Conservation (phyloP, 225 moss, liverwort and hornwort species). For the Straminergon stramineum region DNA sequence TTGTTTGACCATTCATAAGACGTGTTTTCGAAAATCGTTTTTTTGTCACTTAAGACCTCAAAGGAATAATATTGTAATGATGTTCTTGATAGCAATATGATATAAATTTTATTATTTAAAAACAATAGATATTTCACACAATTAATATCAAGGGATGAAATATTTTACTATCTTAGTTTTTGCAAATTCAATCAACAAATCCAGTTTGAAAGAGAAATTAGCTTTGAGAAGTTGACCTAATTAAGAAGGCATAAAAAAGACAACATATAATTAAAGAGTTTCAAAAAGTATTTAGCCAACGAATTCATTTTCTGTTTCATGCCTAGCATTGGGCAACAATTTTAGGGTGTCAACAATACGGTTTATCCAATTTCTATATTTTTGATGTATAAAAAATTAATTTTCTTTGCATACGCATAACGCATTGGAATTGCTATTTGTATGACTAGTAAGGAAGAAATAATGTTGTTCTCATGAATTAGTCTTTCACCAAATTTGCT, state of each 20-base stretch:
- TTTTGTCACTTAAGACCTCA: no score
- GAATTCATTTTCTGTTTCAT: not conserved
- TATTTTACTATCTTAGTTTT: not conserved
- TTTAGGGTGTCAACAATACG: not conserved
- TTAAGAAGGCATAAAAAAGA: not conserved
- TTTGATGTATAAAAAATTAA: not conserved
- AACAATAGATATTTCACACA: not conserved
- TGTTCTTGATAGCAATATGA: not conserved
- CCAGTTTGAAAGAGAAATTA: not conserved
- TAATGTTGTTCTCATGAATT: not conserved
- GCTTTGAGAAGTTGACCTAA: not conserved
- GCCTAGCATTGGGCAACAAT: fast-evolving
- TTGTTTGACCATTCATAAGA: not conserved
- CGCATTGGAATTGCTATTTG: not conserved
- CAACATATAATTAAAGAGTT: not conserved
- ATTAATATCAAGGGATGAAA: not conserved
- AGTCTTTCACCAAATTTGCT: not conserved
- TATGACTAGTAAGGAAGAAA: not conserved
- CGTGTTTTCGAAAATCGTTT: not conserved
- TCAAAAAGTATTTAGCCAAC: not conserved
- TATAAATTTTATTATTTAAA: not conserved
- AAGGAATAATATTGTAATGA: not conserved
- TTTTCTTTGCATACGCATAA: not conserved
- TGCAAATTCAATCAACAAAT: not conserved
- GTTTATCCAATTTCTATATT: not conserved